phyloP scores from a whole-genome alignment of 1,139 yeast genomes.

The Fermentozyma sake region DNA sequence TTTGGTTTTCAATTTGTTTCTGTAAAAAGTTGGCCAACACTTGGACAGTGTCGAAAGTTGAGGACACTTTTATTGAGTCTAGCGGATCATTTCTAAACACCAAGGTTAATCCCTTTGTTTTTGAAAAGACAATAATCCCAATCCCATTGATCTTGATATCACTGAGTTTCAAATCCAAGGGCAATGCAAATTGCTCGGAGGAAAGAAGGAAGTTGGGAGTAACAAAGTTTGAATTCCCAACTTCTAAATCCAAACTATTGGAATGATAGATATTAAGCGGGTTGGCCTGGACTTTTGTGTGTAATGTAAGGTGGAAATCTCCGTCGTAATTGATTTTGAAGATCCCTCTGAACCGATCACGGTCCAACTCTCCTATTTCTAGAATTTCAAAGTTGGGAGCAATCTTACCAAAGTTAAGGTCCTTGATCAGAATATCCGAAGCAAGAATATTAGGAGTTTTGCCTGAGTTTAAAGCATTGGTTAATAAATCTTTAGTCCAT shows the following conservation, averaged over 20 bases:
- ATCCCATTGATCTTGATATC: slow-evolving; percentile 75
- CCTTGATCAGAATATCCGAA: slow-evolving; percentile 67
- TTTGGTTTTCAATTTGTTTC: slow-evolving; percentile 76
- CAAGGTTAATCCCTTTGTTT: slow-evolving; percentile 76
- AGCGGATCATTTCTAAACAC: slow-evolving; percentile 88
- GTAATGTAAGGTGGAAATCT: slow-evolving; percentile 73
- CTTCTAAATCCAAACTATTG: slow-evolving; percentile 40
- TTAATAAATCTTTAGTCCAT: slow-evolving; percentile 66
- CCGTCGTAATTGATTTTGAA: slow-evolving; percentile 79
- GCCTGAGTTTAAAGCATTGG: slow-evolving; percentile 75
- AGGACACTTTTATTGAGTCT: slow-evolving; percentile 74
- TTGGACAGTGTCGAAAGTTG: slow-evolving; percentile 81
- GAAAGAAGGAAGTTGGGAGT: slow-evolving; percentile 67
- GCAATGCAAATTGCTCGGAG: slow-evolving; percentile 68
- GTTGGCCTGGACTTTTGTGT: slow-evolving; percentile 82
- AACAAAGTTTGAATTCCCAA: slow-evolving; percentile 39
- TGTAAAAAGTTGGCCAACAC: slow-evolving; percentile 80
- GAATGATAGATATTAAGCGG: slow-evolving; percentile 67
- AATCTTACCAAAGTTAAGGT: slow-evolving; percentile 69
- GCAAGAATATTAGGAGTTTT: slow-evolving; percentile 73
- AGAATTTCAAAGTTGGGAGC: slow-evolving; percentile 79
- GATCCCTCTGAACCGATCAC: slow-evolving; percentile 78
- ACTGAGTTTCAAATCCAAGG: slow-evolving; percentile 70
- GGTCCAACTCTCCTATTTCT: slow-evolving; percentile 81
- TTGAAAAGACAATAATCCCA: slow-evolving; percentile 77